These are phyloP conservation scores for Aspergillus aculeatinus DNA, from an alignment of 2,329 filamentous ascomycete species.

Conservation along the genomic window DNA sequence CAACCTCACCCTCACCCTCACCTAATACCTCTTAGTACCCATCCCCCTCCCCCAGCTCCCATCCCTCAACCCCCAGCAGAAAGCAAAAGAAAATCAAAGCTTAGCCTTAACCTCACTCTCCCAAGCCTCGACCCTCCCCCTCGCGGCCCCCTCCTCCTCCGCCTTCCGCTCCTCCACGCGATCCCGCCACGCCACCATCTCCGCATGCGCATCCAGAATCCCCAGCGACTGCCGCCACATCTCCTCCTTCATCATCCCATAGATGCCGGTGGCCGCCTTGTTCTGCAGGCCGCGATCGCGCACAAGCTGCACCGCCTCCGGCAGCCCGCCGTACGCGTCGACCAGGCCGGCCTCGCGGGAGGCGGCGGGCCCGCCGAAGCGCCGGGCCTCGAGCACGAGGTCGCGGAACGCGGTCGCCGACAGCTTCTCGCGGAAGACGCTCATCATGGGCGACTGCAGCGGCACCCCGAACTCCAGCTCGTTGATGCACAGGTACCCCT, in stretches of 20 bases:
- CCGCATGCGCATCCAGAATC: conserved; percentile 55
- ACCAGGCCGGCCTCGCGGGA: conserved; percentile 63
- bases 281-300: conserved; percentile 57
- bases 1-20: too few species aligned
- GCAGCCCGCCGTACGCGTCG: conserved; percentile 65
- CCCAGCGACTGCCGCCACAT: conserved; percentile 68
- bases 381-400: conserved; percentile 70
- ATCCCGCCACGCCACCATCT: conserved; percentile 44
- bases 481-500: conserved; percentile 77
- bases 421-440: conserved; percentile 71
- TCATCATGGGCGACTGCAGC: conserved; percentile 71
- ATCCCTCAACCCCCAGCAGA: background rate
- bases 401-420: conserved; percentile 56
- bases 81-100: conserved; percentile 21
- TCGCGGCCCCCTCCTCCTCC: conserved; percentile 40
- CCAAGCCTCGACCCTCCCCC: conserved; percentile 53
- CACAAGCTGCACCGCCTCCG: conserved; percentile 63
- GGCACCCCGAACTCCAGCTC: conserved; percentile 77
- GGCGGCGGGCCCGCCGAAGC: conserved; percentile 64
- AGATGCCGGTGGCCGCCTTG: conserved; percentile 66
- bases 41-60: background rate
- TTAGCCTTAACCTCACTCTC: conserved; percentile 42
- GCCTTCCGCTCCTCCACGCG: conserved; percentile 53
- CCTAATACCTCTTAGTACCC: too few species aligned
- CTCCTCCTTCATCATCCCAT: conserved; percentile 70